Evolutionary conservation across 495 filamentous ascomycete species (phyloP).

Genomic region (Staphylotrichum tortipilum): DNA sequence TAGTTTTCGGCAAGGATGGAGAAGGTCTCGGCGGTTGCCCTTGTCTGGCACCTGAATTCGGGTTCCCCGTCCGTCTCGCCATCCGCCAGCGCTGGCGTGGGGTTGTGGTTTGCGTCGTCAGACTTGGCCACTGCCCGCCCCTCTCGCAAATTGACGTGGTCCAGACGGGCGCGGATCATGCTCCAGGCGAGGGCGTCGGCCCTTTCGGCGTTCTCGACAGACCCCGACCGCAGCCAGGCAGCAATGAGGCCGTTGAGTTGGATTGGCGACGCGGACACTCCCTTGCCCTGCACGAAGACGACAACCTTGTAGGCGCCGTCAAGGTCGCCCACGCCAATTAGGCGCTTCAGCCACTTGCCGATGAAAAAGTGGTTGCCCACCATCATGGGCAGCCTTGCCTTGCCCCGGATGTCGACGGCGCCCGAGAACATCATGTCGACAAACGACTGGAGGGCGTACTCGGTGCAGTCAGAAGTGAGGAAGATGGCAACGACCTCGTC

Average conservation of each 20-base stretch:
- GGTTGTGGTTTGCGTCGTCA: conserved; percentile 20
- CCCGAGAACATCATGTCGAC: conserved; percentile 76
- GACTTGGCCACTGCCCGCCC: conserved; percentile 7
- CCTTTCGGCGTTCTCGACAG: conserved; percentile 42
- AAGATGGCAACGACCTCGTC: conserved; percentile 58
- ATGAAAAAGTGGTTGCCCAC: conserved; percentile 73
- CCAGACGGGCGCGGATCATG: conserved; percentile 62
- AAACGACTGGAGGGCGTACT: conserved; percentile 63
- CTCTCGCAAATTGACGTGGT: conserved; percentile 39
- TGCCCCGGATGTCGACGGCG: conserved; percentile 32
- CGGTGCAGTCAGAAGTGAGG: conserved; percentile 47
- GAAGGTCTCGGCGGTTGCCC: conserved; percentile 67
- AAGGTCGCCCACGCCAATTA: conserved; percentile 63
- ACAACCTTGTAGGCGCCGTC: conserved; percentile 61
- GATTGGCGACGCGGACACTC: conserved; percentile 54
- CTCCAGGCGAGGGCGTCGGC: conserved; percentile 66
- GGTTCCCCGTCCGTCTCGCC: conserved; percentile 10
- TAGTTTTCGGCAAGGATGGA: conserved; percentile 66
- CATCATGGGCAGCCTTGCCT: conserved; percentile 46
- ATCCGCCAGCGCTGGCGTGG: conserved; percentile 33
- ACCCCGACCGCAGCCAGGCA: conserved; percentile 59
- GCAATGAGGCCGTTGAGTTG: conserved; percentile 70
- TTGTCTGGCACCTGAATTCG: conserved; percentile 27
- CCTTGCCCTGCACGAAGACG: conserved; percentile 56
- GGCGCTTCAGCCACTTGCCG: conserved; percentile 71